Conservation (phyloP, 805 yeast species). For the Zygoascus biomembranicola region DNA sequence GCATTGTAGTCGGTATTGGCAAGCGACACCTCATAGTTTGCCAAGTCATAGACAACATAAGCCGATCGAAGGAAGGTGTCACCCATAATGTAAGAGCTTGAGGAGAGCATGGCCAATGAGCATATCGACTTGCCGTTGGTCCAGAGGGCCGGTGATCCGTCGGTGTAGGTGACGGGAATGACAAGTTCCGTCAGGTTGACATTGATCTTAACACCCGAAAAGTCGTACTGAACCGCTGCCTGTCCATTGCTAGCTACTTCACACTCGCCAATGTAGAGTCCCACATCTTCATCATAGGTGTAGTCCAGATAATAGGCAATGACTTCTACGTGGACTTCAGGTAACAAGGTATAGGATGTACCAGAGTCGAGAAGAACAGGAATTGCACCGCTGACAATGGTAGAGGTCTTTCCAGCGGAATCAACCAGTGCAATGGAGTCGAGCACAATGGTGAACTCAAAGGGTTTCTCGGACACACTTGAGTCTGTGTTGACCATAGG, state of each 20-base stretch:
- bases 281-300: constrained; percentile 24
- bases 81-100: constrained; percentile 40
- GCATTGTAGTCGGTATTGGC: constrained; percentile 37
- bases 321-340: constrained; percentile 19
- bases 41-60: constrained; percentile 61
- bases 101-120: constrained; percentile 9
- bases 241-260: constrained; percentile 15
- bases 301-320: constrained; percentile 34
- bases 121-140: constrained; percentile 20
- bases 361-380: constrained; percentile 37
- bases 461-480: constrained; percentile 5
- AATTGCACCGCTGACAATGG: constrained; percentile 3
- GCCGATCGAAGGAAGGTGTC: constrained; percentile 58
- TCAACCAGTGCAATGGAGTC: neutral
- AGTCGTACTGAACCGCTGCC: constrained; percentile 13
- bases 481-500: constrained; percentile 14
- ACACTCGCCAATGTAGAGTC: constrained; percentile 19
- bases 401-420: constrained; percentile 2
- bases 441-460: constrained; percentile 12
- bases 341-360: constrained; percentile 20
- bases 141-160: constrained; percentile 30
- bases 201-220: constrained; percentile 19
- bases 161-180: constrained; percentile 7
- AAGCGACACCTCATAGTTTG: constrained; percentile 45
- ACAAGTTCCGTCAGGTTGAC: constrained; percentile 23